Evolutionary conservation across 2,329 filamentous ascomycete genomes (phyloP).

Genomic region (Apiospora sp.): DNA sequence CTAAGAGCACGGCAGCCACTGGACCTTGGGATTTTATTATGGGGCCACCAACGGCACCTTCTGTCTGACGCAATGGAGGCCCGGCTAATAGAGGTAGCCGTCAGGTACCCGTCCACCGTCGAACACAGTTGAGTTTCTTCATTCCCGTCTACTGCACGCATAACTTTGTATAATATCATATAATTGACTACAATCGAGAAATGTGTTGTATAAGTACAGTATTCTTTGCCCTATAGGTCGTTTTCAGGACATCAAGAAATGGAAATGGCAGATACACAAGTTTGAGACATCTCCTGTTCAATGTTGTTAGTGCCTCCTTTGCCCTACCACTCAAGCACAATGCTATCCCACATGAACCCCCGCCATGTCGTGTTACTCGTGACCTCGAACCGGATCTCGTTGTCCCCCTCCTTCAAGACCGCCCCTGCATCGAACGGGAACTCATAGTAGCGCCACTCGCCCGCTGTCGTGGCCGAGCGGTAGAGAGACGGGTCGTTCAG

Average conservation of each 20-base stretch:
- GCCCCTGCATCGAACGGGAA: slow-evolving; percentile 37
- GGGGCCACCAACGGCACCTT: neutral
- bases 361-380: slow-evolving; percentile 39
- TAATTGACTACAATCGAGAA: no score
- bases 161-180: no score
- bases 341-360: slow-evolving; percentile 41
- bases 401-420: slow-evolving; percentile 34
- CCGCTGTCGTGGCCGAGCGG: slow-evolving; percentile 53
- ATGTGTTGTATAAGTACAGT: no score
- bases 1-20: neutral
- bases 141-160: no score
- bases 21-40: slow-evolving; percentile 8
- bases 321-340: slow-evolving; percentile 39
- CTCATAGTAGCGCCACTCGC: slow-evolving; percentile 57
- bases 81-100: slow-evolving; percentile 9
- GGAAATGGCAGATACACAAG: no score
- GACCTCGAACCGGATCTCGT: slow-evolving; percentile 37
- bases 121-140: no score
- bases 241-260: no score
- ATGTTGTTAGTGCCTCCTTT: neutral
- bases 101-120: neutral
- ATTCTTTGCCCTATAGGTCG: no score
- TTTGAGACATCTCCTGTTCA: no score
- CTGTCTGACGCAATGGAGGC: slow-evolving; percentile 19
- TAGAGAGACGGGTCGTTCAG: slow-evolving; percentile 55